A percentile compares a stretch with the other conserved stretches of the same genome.
phyloP scores from a whole-genome alignment of 2,329 filamentous ascomycete genomes.

The Diplodia sapinea region DNA sequence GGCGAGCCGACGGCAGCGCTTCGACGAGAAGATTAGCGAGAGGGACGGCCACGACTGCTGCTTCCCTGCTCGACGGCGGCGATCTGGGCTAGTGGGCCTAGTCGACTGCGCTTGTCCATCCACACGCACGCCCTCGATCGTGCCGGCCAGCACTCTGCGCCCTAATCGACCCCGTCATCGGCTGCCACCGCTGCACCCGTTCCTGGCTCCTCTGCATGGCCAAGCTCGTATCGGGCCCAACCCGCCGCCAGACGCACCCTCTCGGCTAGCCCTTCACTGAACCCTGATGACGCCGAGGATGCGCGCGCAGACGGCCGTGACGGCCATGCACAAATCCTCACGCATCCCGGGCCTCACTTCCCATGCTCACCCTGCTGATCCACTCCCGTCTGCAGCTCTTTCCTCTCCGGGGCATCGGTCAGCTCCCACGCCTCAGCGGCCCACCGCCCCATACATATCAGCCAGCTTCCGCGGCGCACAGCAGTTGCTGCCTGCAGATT shows the following conservation, averaged over 20 bases:
- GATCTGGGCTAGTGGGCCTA: conserved; percentile 11
- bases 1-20: conserved; percentile 15
- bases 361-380: neutral
- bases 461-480: neutral
- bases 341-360: neutral
- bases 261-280: conserved; percentile 4
- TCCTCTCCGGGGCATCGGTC: neutral
- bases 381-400: neutral
- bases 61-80: conserved; percentile 4
- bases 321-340: conserved; percentile 10
- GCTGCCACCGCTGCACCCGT: neutral
- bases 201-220: conserved; percentile 13
- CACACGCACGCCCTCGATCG: conserved; percentile 14
- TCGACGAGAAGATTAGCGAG: conserved; percentile 21
- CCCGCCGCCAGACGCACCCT: neutral
- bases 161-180: conserved; percentile 29
- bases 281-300: conserved; percentile 28
- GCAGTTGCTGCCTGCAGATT: conserved; percentile 1
- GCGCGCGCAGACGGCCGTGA: conserved; percentile 17
- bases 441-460: conserved; percentile 1
- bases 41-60: neutral
- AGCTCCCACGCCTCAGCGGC: neutral
- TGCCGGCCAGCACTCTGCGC: neutral
- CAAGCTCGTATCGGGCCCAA: conserved; percentile 21
- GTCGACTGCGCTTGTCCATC: neutral